Evolutionary conservation across 257 asterid species (phyloP), one percentile per base, ranked within the genome.

Genomic region (Linaria vulgaris): DNA sequence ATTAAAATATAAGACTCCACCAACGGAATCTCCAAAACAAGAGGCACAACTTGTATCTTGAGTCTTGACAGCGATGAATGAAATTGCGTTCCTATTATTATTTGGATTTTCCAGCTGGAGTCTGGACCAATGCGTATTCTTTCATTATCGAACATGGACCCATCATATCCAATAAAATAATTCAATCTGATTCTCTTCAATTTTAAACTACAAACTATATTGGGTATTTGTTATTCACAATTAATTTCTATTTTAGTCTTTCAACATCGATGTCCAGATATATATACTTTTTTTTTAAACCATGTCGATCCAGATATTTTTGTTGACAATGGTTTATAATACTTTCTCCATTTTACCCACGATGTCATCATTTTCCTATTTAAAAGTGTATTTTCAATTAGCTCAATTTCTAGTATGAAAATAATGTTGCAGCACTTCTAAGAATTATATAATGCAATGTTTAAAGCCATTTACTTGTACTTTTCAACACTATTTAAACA

Each of bases 11-110:
- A 63, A 43, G 15, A 23, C 16, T 43, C 48, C 22, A 55, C 37
- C 54, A 13, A 45, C 13, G 60, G 68, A 68, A 72, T 71, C 59
- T 72, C 74, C 72, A 59, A 63, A 62, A 66, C 55, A 16, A 60
- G 67, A 69, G 74, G 78, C 78, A 72, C 63, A 57, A 72, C 64
- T 76, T 72, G 78, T 6, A 61, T 68, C 39, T 58, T 62, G 8
- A 34, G 53, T 64, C 58, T 57, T 49, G 7, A 13, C 49, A 59
- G 34, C 47, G 10, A 49, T 39, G 51, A 52, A 45, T 61, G 19
- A 30, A 15, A 22, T 59, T 59, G 47, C 25, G 55, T 59, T 73
- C 49, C 66, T 56, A 55, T 30, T 25, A 17, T 62, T 47, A 37
- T 61, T 46, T 48, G 20, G 23, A n/a, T 63, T 74, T 65, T 63